Base-by-base conservation (phyloP, 1,284 basidiomycete genomes). In the Xanthoconium separans region DNA sequence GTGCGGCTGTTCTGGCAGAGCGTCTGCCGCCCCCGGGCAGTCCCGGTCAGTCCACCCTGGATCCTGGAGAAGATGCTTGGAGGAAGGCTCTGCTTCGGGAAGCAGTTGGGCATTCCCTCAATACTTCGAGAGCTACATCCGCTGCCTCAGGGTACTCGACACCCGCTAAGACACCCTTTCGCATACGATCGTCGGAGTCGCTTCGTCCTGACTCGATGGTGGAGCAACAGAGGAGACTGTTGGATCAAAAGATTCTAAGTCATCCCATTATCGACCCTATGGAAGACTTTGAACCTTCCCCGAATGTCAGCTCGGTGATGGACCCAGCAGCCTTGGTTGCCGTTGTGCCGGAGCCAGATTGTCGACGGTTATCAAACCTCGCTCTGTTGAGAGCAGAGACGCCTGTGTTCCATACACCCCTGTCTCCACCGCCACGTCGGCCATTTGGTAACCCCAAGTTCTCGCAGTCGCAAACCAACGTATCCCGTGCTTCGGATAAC, bases 101-200 rank as follows among this genome's bases (percentile, higher is more conserved):
- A 65, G 89, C 87, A 34, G 87, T 91, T 24, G 82, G 83, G 50
- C 84, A 86, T 66, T 91, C 88, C 6, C 73, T 90, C 37, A 83
- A 79, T 55, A 79, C 76, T 46, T 78, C 84, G 5, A 72, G 75
- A 0, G 72, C 74, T 63, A 61, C 68, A 6, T 65, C 61, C 4
- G 59, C 62, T 43, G 52, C 58, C 31, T 65, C 70, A 13, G 58
- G 61, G 6, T 61, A 59, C 37, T 69, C 68, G 10, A 66, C 73
- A 5, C 69, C 69, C 18, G 48, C 68, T 11, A 67, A 63, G 51
- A 57, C 64, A 29, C 70, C 58, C 43, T 63, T 73, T 6, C 74
- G 73, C 47, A 50, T 63, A 4, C 60, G 54, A 16, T 74, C 73
- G 5, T 53, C 77, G 7, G 74, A 71, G 62, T 55, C 73, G 65